These are phyloP conservation scores for Carnegiea gigantea DNA, from an alignment of 179 eudicot genomes.

Conservation along the genomic window DNA sequence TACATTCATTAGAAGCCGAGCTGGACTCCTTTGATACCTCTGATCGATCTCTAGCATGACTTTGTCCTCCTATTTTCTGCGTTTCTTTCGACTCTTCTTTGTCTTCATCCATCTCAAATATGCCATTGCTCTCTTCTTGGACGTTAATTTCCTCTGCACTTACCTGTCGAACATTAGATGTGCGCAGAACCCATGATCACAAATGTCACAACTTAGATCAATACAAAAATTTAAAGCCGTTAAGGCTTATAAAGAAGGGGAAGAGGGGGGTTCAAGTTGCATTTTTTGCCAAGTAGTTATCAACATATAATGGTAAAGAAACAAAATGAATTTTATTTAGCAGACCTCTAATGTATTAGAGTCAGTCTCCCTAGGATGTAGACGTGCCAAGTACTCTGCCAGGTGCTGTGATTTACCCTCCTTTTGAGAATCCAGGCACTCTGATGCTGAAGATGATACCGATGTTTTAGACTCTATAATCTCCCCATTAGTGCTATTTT, in stretches of 20 bases:
- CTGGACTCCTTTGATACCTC: background rate
- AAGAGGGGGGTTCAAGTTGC: too few relatives aligned
- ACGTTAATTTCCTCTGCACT: constrained; percentile 8
- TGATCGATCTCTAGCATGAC: background rate
- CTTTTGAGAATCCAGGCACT: constrained; percentile 27
- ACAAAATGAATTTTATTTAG: background rate
- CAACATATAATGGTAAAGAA: background rate
- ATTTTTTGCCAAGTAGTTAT: background rate
- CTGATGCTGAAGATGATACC: constrained; percentile 22
- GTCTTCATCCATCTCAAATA: constrained; percentile 17
- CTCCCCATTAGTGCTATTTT: constrained; percentile 25
- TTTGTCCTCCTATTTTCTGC: constrained; percentile 4
- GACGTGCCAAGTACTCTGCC: constrained; percentile 28
- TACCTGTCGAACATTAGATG: constrained; percentile 16
- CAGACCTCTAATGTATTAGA: constrained; percentile 26
- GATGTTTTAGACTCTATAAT: constrained; percentile 29
- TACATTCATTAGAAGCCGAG: constrained; percentile 12
- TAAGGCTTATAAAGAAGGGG: background rate
- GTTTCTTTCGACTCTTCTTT: constrained; percentile 25
- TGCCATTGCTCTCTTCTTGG: constrained; percentile 6
- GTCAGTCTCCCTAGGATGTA: constrained; percentile 22
- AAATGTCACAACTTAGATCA: background rate
- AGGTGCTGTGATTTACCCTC: constrained; percentile 22
- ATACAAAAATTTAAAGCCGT: background rate
- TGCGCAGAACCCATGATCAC: constrained; percentile 12